A percentile compares a stretch with the other conserved stretches of the same genome.
Evolutionary conservation across 73 alveolate genomes (phyloP).

Genomic region (Strombidium stylifer): DNA sequence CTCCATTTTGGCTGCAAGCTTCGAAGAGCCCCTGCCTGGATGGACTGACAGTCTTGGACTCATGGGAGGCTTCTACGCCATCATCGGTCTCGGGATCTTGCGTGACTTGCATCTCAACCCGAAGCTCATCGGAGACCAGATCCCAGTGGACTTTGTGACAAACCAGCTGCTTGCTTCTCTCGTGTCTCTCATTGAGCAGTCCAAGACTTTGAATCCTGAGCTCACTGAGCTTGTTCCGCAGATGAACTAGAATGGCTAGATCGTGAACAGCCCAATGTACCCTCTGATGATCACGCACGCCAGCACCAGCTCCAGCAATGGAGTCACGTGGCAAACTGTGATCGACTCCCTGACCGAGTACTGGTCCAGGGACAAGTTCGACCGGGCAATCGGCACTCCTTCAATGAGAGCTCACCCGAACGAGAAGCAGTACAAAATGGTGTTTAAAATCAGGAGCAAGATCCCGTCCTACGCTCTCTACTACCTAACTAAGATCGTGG

Average conservation of each 20-base stretch:
- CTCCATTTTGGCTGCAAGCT: constrained; percentile 79
- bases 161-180: constrained; percentile 63
- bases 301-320: constrained; percentile 71
- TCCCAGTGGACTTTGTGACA: constrained; percentile 88
- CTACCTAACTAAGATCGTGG: constrained; percentile 40
- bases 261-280: not conserved
- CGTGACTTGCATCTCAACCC: constrained; percentile 66
- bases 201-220: too few relatives aligned
- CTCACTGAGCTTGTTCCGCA: too few relatives aligned
- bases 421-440: constrained; percentile 19
- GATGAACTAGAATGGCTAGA: too few relatives aligned
- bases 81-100: constrained; percentile 78
- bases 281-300: constrained; percentile 53
- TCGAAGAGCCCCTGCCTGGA: constrained; percentile 87
- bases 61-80: constrained; percentile 73
- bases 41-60: constrained; percentile 94
- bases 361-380: constrained; percentile 58
- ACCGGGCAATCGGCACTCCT: constrained; percentile 45
- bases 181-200: constrained; percentile 9
- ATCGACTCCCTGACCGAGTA: constrained; percentile 34
- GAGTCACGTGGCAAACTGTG: constrained; percentile 66
- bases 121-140: constrained; percentile 73
- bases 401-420: constrained; percentile 34
- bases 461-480: constrained; percentile 56
- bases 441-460: constrained; percentile 42